Evolutionary conservation across 352 stramenopile species (phyloP), one percentile per base, ranked within the genome.

Genomic region (Phytophthora litchii): DNA sequence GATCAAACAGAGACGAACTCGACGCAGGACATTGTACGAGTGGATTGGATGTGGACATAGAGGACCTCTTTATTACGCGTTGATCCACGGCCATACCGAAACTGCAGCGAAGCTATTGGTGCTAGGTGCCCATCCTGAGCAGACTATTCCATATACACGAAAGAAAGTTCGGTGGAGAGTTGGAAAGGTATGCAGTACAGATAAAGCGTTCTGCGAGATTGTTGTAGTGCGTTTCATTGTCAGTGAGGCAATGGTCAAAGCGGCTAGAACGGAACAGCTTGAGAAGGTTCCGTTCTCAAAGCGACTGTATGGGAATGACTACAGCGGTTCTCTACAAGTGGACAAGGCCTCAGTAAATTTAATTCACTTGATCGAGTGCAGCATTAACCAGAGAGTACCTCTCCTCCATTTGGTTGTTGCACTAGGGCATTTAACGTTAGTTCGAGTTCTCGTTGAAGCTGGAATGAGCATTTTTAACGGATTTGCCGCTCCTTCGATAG

Each of bases 81-180:
- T 89, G 8, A 69, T 74, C 11, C 56, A 86, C 35, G 80, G 80
- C 1, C 77, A 89, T 36, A 43, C 68, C 7, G 54, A 88, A 34
- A 89, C 80, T 11, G 77, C 76, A 49, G 64, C 73, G 16, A 81
- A 82, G 27, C 64, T 89, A 16, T 54, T 89, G 7, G 80, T 88
- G 6, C 37, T 89, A 5, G 80, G 77, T 32, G 71, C 77, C 4
- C 55, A 76, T n/a, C 67, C 76, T 34, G 54, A 86, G 27, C 64
- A 82, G 14, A 72, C 68, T 11, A 49, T 89, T 9, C 77, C 75
- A 8, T 57, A 80, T 34, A 29, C 38, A 11, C 41, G 23, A n/a
- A 74, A 72, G 27, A 66, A 16, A 47, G 2, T 50, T 25, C 32
- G 36, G 14, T 68, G 32, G 36, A 46, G 36, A 38, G 41, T 37